phyloP scores from a whole-genome alignment of 2,329 filamentous ascomycete genomes.

The Plenodomus tracheiphilus region DNA sequence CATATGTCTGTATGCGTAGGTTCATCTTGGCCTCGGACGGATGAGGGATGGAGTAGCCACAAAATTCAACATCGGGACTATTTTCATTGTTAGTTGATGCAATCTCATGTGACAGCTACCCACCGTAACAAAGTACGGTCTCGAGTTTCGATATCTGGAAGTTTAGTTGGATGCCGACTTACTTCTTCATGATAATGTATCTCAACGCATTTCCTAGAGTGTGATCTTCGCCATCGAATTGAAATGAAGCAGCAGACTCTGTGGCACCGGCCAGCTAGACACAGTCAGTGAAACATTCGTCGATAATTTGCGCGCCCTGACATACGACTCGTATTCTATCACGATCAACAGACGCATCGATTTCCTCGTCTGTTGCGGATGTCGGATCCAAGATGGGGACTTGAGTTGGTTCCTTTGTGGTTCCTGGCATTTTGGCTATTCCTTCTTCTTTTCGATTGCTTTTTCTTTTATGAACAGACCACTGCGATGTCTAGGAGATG shows the following conservation, averaged over 20 bases:
- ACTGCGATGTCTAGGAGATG: conserved; percentile 1
- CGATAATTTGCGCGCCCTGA: background rate
- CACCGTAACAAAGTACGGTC: background rate
- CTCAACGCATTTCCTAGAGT: conserved; percentile 92
- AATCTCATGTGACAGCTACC: background rate
- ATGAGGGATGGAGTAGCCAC: conserved; percentile 96
- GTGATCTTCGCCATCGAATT: conserved; percentile 92
- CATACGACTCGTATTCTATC: conserved; percentile 52
- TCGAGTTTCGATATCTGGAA: background rate
- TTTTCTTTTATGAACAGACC: no score
- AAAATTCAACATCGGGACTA: conserved; percentile 96
- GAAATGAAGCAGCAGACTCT: conserved; percentile 89
- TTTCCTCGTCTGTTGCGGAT: conserved; percentile 31
- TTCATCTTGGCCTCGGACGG: conserved; percentile 97
- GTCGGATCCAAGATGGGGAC: conserved; percentile 28
- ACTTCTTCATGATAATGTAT: conserved; percentile 99
- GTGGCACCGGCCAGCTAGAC: conserved; percentile 77
- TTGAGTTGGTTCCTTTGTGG: conserved; percentile 21
- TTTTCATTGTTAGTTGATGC: conserved; percentile 1
- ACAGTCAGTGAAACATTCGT: conserved; percentile 1
- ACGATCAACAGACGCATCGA: conserved; percentile 43
- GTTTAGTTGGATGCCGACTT: conserved; percentile 34
- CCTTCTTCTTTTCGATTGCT: conserved; percentile 9
- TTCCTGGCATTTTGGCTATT: conserved; percentile 22
- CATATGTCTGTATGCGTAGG: conserved; percentile 93